Conservation (phyloP, 768 basidiomycete genomes). For the Fomitopsis serialis region DNA sequence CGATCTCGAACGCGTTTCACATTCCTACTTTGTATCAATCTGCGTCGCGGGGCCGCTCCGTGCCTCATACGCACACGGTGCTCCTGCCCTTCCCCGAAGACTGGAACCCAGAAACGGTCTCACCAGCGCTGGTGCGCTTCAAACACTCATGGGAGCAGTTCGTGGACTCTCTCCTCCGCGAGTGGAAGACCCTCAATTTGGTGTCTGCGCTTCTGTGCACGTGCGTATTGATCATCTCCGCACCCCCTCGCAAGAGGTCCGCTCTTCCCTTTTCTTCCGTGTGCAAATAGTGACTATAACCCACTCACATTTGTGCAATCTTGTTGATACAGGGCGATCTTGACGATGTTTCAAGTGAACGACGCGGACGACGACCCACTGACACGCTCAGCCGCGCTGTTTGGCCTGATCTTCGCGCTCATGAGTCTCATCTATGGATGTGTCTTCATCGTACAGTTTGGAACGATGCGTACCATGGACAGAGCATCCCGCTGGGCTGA, state of each 20-base stretch:
- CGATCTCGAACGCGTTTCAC: constrained; percentile 3
- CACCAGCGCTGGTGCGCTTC: constrained; percentile 63
- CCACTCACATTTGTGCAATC: no score
- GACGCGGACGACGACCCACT: constrained; percentile 53
- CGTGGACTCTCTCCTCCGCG: constrained; percentile 60
- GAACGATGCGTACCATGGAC: constrained; percentile 67
- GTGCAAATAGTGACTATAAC: no score
- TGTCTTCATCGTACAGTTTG: constrained; percentile 67
- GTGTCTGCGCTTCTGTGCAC: constrained; percentile 59
- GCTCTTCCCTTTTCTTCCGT: neutral
- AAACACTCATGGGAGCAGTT: constrained; percentile 65
- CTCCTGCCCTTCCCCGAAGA: constrained; percentile 29
- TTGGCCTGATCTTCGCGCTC: constrained; percentile 61
- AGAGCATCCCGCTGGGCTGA: constrained; percentile 71
- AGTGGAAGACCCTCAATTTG: constrained; percentile 75
- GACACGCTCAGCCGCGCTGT: constrained; percentile 53
- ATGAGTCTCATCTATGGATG: constrained; percentile 74
- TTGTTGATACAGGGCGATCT: constrained; percentile 42
- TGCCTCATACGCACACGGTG: neutral
- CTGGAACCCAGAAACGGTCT: constrained; percentile 41
- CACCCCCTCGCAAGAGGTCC: constrained; percentile 3
- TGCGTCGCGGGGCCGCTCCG: neutral
- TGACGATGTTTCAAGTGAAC: constrained; percentile 59
- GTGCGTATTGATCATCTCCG: constrained; percentile 26
- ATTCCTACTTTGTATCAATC: neutral